Evolutionary conservation across 345 rosid species (phyloP), one percentile per base, ranked within the genome.

Genomic region (Hibiscus syriacus): DNA sequence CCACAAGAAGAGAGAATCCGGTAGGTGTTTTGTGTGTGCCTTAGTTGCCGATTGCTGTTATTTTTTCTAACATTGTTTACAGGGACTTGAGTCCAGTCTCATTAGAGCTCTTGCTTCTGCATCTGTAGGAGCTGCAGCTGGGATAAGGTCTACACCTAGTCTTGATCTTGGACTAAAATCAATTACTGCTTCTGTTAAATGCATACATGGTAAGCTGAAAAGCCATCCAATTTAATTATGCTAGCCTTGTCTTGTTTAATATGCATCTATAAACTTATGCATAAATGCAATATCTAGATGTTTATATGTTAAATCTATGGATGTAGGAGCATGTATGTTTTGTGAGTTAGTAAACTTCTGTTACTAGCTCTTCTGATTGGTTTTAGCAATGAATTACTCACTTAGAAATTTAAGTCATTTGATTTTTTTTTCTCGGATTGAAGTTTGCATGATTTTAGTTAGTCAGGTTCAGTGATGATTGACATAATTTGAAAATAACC

Each of bases 11-110:
- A 17, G 12, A 2, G 23, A 22, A 16, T 26, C 27, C 46, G 16
- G 19, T 14, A 19, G 26, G n/a, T 80, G 58, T 36, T 53, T 53
- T 20, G 45, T 6, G 14, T 20, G 52, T 74, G 17, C 36, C 26
- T 53, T 36, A 1, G 4, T 23, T 55, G 2, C 26, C 11, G 50
- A 34, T 36, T n/a, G 50, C 19, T 4, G 45, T 38, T 53, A 4
- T 14, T 0, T 16, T 64, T 30, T 6, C 14, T 3, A 53, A 60
- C 22, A 70, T 71, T 6, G 73, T 71, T 74, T 74, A 17, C 76
- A 88, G 90, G 79, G 89, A 14, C 54, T 76, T 78, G 71, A 76
- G 70, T 74, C 67, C 58, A 77, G 79, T 74, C 70, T 78, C 17
- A 46, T 53, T 29, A 77, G 80, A 69, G 82, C 68, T 74, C 70